Evolutionary conservation across 1,284 basidiomycete species (phyloP), one percentile per base, ranked within the genome.

Genomic region (Malassezia sympodialis): DNA sequence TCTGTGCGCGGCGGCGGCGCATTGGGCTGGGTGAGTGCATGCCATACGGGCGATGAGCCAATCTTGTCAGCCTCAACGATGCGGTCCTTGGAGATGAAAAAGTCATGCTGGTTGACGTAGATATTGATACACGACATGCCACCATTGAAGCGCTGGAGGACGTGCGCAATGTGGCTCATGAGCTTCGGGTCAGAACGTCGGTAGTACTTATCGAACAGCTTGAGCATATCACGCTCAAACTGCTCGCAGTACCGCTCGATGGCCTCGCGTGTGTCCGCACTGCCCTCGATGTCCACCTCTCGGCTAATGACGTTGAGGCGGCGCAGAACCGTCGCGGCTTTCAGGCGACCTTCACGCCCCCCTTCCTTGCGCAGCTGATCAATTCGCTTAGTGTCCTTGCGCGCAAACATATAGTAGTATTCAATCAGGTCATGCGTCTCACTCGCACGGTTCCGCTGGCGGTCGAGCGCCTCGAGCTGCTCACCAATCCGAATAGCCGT

Each of bases 161-260:
- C 94, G 77, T 91, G 88, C 1, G 94, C 93, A 70, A 93, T 96
- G 73, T 98, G 94, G 77, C 90, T 88, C 94, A 99, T 99, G 85
- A 94, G 89, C 76, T 91, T 91, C 0, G 94, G 94, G 72, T 99
- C 94, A 30, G 91, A 90, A 72, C 89, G 88, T 49, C 90, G 82
- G 76, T 96, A 96, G 69, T 72, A 71, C 32, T 72, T 71, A 76
- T 99, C 94, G 70, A 99, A 99, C 42, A 96, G 79, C 70, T 87
- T 84, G 52, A 98, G 82, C 83, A 96, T 93, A 72, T 98, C 93
- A 76, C 94, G 96, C 77, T 99, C 94, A 66, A 98, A 98, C 70
- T 87, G 87, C 77, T 99, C 94, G 77, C 91, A 94, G 70, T 96
- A 98, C 68, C 85, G 87, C 63, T 94, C 90, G 62, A 94, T 89